phyloP scores from a whole-genome alignment of 306 rosid genomes.

The Glycine tomentella region DNA sequence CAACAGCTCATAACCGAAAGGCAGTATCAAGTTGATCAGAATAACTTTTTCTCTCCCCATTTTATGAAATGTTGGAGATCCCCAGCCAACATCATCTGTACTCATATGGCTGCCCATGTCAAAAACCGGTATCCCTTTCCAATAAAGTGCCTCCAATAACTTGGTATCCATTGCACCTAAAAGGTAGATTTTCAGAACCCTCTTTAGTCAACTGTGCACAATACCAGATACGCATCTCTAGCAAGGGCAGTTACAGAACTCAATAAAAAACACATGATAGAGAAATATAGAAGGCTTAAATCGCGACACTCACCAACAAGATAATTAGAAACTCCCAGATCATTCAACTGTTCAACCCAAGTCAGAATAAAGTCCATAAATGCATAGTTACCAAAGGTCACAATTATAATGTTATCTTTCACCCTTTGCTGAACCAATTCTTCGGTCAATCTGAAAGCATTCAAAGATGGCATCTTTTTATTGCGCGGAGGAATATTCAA shows the following conservation, averaged over 20 bases:
- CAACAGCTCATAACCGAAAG: conserved; percentile 82
- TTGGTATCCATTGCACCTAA: conserved; percentile 98
- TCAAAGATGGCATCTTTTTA: conserved; percentile 70
- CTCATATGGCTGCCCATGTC: conserved; percentile 99
- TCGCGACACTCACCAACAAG: conserved; percentile 77
- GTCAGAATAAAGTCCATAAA: conserved; percentile 93
- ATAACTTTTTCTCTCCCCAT: conserved; percentile 98
- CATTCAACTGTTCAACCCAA: conserved; percentile 91
- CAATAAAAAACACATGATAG: conserved; percentile 14
- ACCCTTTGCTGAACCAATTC: conserved; percentile 81
- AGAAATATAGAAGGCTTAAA: conserved; percentile 16
- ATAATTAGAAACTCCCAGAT: conserved; percentile 78
- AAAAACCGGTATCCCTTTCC: conserved; percentile 94
- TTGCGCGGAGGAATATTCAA: conserved; percentile 65
- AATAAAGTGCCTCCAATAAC: conserved; percentile 90
- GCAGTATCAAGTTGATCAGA: conserved; percentile 83
- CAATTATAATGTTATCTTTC: conserved; percentile 78
- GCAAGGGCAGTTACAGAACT: conserved; percentile 16
- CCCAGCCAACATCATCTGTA: conserved; percentile 98
- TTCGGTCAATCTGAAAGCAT: conserved; percentile 67
- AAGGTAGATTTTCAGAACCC: conserved; percentile 48
- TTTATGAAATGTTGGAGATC: conserved; percentile 93
- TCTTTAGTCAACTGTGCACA: conserved; percentile 34
- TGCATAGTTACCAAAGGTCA: conserved; percentile 97
- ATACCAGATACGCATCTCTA: conserved; percentile 18